Evolutionary conservation across 352 stramenopile species (phyloP).

Genomic region (Phytophthora brassicae): DNA sequence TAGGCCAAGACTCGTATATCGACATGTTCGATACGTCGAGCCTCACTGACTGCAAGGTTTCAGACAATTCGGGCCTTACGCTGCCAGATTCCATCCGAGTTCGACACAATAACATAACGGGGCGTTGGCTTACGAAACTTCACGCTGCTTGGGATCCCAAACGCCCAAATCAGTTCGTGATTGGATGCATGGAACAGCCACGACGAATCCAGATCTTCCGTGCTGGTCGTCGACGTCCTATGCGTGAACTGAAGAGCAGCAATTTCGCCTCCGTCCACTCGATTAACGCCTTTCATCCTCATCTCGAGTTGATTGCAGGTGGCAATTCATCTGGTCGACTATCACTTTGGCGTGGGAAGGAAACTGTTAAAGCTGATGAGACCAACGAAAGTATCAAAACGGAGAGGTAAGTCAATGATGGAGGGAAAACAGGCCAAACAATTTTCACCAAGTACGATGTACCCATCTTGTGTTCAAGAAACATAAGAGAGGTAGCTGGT

Average conservation of each 20-base stretch:
- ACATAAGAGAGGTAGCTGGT: too few species aligned
- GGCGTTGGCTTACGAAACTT: constrained; percentile 87
- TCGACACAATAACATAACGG: constrained; percentile 84
- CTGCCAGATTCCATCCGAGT: constrained; percentile 43
- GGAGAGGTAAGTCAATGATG: constrained; percentile 3
- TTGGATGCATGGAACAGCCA: constrained; percentile 82
- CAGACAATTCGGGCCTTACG: constrained; percentile 34
- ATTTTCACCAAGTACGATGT: neutral
- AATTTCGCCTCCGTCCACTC: constrained; percentile 84
- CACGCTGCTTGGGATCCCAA: constrained; percentile 83
- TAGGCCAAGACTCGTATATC: constrained; percentile 82
- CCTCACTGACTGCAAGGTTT: constrained; percentile 29
- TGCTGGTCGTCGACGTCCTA: constrained; percentile 58
- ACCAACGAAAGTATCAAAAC: too few species aligned
- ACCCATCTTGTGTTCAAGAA: too few species aligned
- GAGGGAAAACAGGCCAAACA: constrained; percentile 6
- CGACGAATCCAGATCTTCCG: constrained; percentile 84
- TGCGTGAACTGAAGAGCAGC: constrained; percentile 70
- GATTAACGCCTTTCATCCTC: constrained; percentile 86
- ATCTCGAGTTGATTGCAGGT: constrained; percentile 63
- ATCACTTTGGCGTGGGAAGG: constrained; percentile 54
- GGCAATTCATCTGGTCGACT: constrained; percentile 79
- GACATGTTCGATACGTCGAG: constrained; percentile 68
- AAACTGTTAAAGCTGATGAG: constrained; percentile 22
- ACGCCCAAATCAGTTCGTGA: constrained; percentile 68